A percentile compares a stretch with the other conserved stretches of the same genome.
phyloP scores from a whole-genome alignment of 306 rosid species.

The Sesbania bispinosa region DNA sequence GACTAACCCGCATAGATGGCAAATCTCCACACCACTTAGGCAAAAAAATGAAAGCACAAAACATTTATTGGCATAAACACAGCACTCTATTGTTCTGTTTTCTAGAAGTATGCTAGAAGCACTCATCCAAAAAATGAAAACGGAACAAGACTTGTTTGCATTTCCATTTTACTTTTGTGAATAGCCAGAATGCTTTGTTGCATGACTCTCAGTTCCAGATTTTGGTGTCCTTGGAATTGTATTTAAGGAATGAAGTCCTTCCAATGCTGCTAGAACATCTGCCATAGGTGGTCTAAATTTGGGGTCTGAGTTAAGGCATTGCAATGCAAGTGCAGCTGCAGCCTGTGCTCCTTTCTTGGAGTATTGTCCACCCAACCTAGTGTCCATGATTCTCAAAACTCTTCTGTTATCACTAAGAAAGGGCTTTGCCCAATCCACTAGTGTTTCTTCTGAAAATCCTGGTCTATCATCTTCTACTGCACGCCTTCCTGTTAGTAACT shows the following conservation, averaged over 20 bases:
- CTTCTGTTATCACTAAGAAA: constrained; percentile 62
- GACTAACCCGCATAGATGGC: background rate
- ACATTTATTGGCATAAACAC: background rate
- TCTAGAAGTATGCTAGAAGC: background rate
- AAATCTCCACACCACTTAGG: background rate
- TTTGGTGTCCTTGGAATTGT: constrained; percentile 34
- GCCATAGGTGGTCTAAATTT: constrained; percentile 76
- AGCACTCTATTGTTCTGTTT: background rate
- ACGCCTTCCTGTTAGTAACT: constrained; percentile 72
- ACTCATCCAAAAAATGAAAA: background rate
- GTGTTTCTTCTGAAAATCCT: constrained; percentile 64
- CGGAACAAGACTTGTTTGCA: constrained; percentile 1
- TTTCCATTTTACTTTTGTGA: constrained; percentile 24
- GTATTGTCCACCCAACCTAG: constrained; percentile 84
- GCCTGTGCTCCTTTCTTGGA: constrained; percentile 84
- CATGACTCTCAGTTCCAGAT: constrained; percentile 13
- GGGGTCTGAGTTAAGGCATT: constrained; percentile 68
- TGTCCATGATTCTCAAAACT: constrained; percentile 84
- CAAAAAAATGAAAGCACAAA: constrained; percentile 16
- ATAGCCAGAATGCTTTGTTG: constrained; percentile 30
- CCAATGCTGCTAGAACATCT: constrained; percentile 57
- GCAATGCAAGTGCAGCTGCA: constrained; percentile 72
- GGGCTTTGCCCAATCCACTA: constrained; percentile 93
- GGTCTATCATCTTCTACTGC: constrained; percentile 58
- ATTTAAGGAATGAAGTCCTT: constrained; percentile 53